phyloP scores from a whole-genome alignment of 352 stramenopile species.

The Phytopythium litorale region DNA sequence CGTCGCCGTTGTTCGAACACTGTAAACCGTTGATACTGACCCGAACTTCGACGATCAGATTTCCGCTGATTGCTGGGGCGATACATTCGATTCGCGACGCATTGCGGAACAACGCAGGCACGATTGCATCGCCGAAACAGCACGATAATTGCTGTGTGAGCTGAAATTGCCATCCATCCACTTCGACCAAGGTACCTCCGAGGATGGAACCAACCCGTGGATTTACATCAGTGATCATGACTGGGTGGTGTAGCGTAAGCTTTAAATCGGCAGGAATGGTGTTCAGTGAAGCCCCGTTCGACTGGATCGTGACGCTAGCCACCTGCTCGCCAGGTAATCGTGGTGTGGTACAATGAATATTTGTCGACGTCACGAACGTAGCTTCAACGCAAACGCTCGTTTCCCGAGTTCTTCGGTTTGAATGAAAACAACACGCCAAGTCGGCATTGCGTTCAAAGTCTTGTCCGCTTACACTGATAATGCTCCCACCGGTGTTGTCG shows the following conservation, averaged over 20 bases:
- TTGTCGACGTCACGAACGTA: slow-evolving; percentile 28
- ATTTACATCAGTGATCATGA: slow-evolving; percentile 20
- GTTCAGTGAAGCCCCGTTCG: slow-evolving; percentile 6
- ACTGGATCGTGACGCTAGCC: slow-evolving; percentile 21
- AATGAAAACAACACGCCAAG: slow-evolving; percentile 56
- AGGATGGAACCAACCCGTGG: slow-evolving; percentile 22
- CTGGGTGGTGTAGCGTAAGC: slow-evolving; percentile 25
- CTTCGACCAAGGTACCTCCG: slow-evolving; percentile 37
- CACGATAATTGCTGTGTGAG: slow-evolving; percentile 53
- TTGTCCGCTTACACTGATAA: slow-evolving; percentile 35
- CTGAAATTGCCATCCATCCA: slow-evolving; percentile 50
- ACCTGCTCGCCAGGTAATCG: slow-evolving; percentile 8
- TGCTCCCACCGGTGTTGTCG: slow-evolving; percentile 19
- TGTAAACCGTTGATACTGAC: slow-evolving; percentile 62
- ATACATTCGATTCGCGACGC: slow-evolving; percentile 48
- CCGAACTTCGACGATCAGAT: slow-evolving; percentile 17
- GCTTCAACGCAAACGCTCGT: slow-evolving; percentile 16
- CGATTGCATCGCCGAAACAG: slow-evolving; percentile 49
- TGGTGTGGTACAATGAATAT: slow-evolving; percentile 27
- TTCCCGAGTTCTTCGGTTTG: not conserved
- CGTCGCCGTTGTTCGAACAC: slow-evolving; percentile 32
- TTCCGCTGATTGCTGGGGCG: slow-evolving; percentile 28
- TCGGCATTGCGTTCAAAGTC: slow-evolving; percentile 32
- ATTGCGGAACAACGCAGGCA: slow-evolving; percentile 66
- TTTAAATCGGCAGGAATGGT: slow-evolving; percentile 8